These are phyloP conservation scores for Digitaria exilis DNA, from an alignment of 202 grass and related monocot genomes.

Conservation along the genomic window DNA sequence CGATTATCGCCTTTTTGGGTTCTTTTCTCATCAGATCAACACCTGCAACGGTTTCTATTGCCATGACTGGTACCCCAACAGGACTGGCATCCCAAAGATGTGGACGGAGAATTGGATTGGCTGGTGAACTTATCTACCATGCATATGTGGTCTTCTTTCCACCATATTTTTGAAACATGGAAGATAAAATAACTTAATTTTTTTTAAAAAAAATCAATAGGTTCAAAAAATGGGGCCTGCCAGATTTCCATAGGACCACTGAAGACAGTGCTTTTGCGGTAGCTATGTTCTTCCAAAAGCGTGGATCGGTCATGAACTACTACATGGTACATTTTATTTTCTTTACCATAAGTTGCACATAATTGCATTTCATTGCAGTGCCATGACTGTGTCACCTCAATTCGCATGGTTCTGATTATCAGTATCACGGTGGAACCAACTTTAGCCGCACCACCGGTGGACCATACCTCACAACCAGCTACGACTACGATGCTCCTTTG, in stretches of 20 bases:
- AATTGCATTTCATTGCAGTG: background rate
- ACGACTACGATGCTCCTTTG: slow-evolving; percentile 88
- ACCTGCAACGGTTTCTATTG: slow-evolving; percentile 90
- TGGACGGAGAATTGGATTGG: slow-evolving; percentile 93
- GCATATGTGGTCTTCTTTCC: background rate
- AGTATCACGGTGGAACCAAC: slow-evolving; percentile 91
- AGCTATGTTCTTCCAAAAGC: slow-evolving; percentile 78
- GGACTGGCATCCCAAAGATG: slow-evolving; percentile 65
- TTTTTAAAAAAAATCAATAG: slow-evolving; percentile 41
- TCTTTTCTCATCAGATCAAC: slow-evolving; percentile 45
- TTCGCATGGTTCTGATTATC: background rate
- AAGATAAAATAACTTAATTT: background rate
- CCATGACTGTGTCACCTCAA: background rate
- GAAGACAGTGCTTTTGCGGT: slow-evolving; percentile 72
- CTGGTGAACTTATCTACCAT: slow-evolving; percentile 48
- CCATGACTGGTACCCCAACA: slow-evolving; percentile 60
- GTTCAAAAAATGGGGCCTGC: slow-evolving; percentile 81
- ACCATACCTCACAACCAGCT: slow-evolving; percentile 84
- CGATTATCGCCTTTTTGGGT: background rate
- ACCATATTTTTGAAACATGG: background rate
- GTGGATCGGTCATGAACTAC: slow-evolving; percentile 72
- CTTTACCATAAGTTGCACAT: too few species aligned
- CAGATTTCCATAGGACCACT: slow-evolving; percentile 64
- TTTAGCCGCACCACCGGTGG: slow-evolving; percentile 74
- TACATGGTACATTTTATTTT: slow-evolving; percentile 61